Percentiles rank a stretch among this genome's conserved stretches.
Evolutionary conservation across 176 grass and related monocot genomes (phyloP).

Genomic region (Rhipidocladum racemiflorum): DNA sequence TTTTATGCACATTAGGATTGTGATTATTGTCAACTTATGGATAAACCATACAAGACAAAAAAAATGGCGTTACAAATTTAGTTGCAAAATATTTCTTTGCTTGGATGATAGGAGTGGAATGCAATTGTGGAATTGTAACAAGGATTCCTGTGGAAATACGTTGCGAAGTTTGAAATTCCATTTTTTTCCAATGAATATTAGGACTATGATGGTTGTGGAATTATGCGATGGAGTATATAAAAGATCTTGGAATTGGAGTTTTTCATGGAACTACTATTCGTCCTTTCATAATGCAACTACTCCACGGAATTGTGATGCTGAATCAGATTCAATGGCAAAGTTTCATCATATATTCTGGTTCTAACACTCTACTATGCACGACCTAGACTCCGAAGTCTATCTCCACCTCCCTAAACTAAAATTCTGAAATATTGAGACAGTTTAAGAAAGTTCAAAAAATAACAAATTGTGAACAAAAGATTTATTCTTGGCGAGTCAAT

Average conservation of each 20-base stretch:
- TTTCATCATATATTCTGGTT: neutral
- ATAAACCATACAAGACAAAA: neutral
- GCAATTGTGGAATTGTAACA: neutral
- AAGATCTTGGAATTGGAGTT: neutral
- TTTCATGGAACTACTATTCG: neutral
- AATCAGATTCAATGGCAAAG: neutral
- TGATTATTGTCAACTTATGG: neutral
- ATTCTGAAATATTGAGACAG: neutral
- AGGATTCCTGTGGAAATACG: constrained; percentile 15
- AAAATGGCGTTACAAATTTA: neutral
- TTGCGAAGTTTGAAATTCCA: neutral
- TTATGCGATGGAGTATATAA: neutral
- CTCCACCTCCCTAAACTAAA: neutral
- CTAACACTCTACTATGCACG: neutral
- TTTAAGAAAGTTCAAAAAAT: neutral
- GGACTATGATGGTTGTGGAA: constrained; percentile 16
- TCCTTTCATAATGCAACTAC: neutral
- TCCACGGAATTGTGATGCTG: neutral
- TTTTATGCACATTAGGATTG: neutral
- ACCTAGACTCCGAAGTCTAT: constrained; percentile 2
- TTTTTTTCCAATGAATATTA: neutral
- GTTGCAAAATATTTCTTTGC: neutral
- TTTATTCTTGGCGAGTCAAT: neutral
- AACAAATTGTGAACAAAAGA: neutral
- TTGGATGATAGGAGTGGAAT: neutral